Base-by-base conservation (phyloP, 306 rosid genomes). In the Cicer judaicum region DNA sequence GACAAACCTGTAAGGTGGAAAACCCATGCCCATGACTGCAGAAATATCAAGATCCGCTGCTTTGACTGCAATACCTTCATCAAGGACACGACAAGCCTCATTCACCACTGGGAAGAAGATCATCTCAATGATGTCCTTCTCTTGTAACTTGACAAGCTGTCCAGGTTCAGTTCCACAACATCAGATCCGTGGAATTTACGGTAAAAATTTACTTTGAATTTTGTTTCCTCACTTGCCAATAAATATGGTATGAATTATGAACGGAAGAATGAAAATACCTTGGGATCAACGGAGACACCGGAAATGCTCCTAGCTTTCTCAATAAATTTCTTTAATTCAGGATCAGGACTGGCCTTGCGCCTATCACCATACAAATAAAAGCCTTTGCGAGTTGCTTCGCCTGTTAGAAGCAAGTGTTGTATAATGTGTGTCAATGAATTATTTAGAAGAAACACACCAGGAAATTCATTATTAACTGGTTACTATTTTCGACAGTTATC, bases 51-150 rank as follows among this genome's bases (percentile, higher is more conserved):
- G 92, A 85, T 94, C 97, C 18, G 96, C 87, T 29, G 97, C 93
- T 82, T 94, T 94, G 62, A 92, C 93, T 13, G 86, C 95, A 72
- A 94, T 92, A 46, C 97, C 97, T 80, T 94, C 99, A 21, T 89
- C 99, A 52, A 90, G 96, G 60, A 94, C 95, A 24, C 97, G 91
- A 39, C 99, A 94, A 2, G 99, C 96, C 86, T 94, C 99, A 46
- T 94, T 94, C 81, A 94, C 97, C 84, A 94, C 96, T 0, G 99
- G 97, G 81, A 94, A 89, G 85, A 94, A 92, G 56, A 90, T 64
- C 99, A 92, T 94, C 80, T 94, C 99, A 68, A 94, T 86, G 24
- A 94, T 86, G 67, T 94, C 99, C 89, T 84, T 87, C 55, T 85
- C 97, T 14, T 88, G 39, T 80, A 94, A 74, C 86, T 88, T 92